These are phyloP conservation scores for Cucumis variabilis DNA, from an alignment of 331 rosid species.

Conservation along the genomic window DNA sequence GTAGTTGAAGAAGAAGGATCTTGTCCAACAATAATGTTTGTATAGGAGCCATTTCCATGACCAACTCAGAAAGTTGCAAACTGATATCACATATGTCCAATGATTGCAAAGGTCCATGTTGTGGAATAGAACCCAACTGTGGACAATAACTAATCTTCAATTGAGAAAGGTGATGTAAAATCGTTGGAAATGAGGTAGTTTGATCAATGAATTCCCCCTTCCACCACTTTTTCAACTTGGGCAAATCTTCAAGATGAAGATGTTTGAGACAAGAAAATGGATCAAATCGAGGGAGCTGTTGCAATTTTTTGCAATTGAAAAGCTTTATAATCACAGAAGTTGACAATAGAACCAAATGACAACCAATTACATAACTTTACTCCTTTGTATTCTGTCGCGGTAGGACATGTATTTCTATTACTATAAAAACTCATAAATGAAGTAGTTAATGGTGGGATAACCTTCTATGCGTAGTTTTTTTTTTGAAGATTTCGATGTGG, in stretches of 20 bases:
- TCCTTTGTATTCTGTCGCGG: no score
- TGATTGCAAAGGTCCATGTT: no score
- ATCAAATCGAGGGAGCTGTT: background rate
- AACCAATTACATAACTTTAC: conserved; percentile 2
- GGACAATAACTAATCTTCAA: no score
- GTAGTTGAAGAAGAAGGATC: background rate
- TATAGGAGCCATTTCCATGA: background rate
- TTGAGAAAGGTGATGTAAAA: no score
- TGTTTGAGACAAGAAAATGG: background rate
- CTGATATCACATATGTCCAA: no score
- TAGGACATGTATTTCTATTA: no score
- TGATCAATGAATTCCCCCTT: background rate
- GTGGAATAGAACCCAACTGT: no score
- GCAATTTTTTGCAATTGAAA: background rate
- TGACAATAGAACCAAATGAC: background rate
- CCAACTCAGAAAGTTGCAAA: no score
- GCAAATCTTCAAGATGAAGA: background rate
- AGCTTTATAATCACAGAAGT: background rate
- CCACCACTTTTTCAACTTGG: conserved; percentile 22
- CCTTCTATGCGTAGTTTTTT: background rate
- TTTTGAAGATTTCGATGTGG: background rate
- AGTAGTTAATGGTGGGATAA: no score
- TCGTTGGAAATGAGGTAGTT: no score
- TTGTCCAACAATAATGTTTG: background rate
- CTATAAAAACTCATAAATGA: no score